These are phyloP conservation scores for Amanita thiersii DNA, from an alignment of 768 basidiomycete species.

Conservation along the genomic window DNA sequence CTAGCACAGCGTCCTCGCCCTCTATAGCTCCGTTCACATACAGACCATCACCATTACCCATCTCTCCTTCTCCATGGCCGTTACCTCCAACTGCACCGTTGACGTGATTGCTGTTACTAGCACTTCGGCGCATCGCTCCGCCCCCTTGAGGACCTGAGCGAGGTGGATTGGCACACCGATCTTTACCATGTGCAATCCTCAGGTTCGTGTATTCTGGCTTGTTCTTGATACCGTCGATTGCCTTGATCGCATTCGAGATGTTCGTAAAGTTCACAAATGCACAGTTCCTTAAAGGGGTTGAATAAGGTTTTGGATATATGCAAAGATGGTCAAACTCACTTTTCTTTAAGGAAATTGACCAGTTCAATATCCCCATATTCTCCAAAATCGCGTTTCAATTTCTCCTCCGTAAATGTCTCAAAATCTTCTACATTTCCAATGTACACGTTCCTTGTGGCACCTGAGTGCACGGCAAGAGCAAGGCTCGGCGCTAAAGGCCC, in stretches of 20 bases:
- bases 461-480: slow-evolving; percentile 83
- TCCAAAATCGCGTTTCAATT: slow-evolving; percentile 86
- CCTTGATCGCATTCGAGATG: slow-evolving; percentile 93
- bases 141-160: slow-evolving; percentile 75
- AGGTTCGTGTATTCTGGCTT: slow-evolving; percentile 86
- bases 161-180: slow-evolving; percentile 90
- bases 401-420: slow-evolving; percentile 84
- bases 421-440: slow-evolving; percentile 95
- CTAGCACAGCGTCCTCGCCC: slow-evolving; percentile 21
- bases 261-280: slow-evolving; percentile 96
- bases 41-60: slow-evolving; percentile 16
- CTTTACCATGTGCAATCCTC: slow-evolving; percentile 92
- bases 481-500: slow-evolving; percentile 80
- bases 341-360: slow-evolving; percentile 92
- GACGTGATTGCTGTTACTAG: slow-evolving; percentile 24
- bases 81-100: slow-evolving; percentile 29
- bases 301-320: slow-evolving; percentile 3
- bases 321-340: slow-evolving; percentile 40
- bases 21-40: slow-evolving; percentile 12
- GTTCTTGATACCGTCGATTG: slow-evolving; percentile 92
- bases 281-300: slow-evolving; percentile 58
- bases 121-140: slow-evolving; percentile 38
- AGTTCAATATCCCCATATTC: slow-evolving; percentile 97
- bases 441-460: slow-evolving; percentile 95
- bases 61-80: slow-evolving; percentile 26